Evolutionary conservation across 2,329 filamentous ascomycete genomes (phyloP).

Genomic region (Trichoderma breve): DNA sequence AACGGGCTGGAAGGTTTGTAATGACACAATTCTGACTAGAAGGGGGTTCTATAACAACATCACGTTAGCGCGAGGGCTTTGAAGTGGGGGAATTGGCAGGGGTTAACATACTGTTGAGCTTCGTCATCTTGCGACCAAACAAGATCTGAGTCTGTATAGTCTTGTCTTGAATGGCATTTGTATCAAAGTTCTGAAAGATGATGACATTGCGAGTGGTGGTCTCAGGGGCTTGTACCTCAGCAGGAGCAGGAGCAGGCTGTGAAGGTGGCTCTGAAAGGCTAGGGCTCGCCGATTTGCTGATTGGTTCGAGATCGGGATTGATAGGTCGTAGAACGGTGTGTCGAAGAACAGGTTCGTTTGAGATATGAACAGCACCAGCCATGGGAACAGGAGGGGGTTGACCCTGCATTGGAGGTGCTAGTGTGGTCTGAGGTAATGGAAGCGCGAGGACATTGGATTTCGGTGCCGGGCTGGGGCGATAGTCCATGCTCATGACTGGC

Average conservation of each 20-base stretch:
- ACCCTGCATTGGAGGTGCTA: conserved; percentile 19
- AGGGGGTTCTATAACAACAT: conserved; percentile 44
- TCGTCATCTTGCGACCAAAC: conserved; percentile 58
- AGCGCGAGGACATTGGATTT: conserved; percentile 47
- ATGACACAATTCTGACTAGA: conserved; percentile 69
- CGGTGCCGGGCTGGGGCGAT: conserved; percentile 26
- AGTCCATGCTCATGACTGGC: conserved; percentile 29
- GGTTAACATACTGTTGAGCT: conserved; percentile 51
- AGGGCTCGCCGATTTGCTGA: conserved; percentile 14
- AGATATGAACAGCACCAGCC: neutral
- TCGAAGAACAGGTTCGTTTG: neutral
- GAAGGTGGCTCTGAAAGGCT: conserved; percentile 15
- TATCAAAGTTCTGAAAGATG: conserved; percentile 59
- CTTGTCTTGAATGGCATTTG: conserved; percentile 55
- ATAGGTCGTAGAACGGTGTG: conserved; percentile 9
- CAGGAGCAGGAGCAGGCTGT: neutral
- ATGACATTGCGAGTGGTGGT: conserved; percentile 52
- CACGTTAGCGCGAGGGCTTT: conserved; percentile 10
- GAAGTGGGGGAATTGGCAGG: neutral
- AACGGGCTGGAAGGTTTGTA: conserved; percentile 76
- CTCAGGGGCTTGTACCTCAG: neutral
- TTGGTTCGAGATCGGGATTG: neutral
- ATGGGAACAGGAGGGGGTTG: neutral
- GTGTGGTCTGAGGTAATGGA: conserved; percentile 35
- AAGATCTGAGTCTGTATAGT: conserved; percentile 57